Evolutionary conservation across 2,329 filamentous ascomycete genomes (phyloP), one percentile per base, ranked within the genome.

Genomic region (Pseudogymnoascus sp.): DNA sequence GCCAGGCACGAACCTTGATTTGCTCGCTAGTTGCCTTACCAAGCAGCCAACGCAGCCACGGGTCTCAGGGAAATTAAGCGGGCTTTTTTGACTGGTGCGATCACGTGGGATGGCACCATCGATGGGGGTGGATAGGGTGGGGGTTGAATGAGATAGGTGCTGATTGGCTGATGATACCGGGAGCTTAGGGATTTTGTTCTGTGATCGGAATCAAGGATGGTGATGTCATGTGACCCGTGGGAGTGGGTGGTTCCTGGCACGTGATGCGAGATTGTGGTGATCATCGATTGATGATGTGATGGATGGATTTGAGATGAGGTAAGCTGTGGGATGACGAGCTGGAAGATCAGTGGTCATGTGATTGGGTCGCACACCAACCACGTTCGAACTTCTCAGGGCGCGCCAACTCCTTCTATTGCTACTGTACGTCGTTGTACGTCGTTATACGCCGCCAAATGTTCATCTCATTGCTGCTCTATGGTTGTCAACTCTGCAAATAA

Each of bases 181-280:
- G 46, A 53, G 46, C 46, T 53, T 53, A 53, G 46, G 46, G 46
- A 53, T 53, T 53, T 53, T 53, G 46, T 53, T 53, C 46, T 53
- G 46, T 53, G 46, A 53, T 53, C 7, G 44, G 15, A 53, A 53
- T 53, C 23, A 4, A 11, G 46, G 46, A 29, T 53, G 1, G 15
- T 53, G 46, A 31, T 53, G 46, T 53, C 46, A 53, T 53, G 46
- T 53, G 46, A 53, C 15, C 23, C 46, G 23, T 5, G 23, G 4
- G 17, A 17, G 21, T 29, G 44, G 15, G 15, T 53, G 15, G 46
- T 53, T 15, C 46, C 46, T 53, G 46, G 26, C 26, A 50, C 44
- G 44, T 50, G 44, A 50, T 23, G 0, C 2, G 19, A 15, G 21
- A 50, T 26, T 13, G 21, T 53, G 15, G 23, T 53, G 23, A 31